A percentile compares a stretch with the other conserved stretches of the same genome.
These are phyloP conservation scores for Desmodesmus armatus DNA, from an alignment of 139 green algal genomes.

Conservation along the genomic window DNA sequence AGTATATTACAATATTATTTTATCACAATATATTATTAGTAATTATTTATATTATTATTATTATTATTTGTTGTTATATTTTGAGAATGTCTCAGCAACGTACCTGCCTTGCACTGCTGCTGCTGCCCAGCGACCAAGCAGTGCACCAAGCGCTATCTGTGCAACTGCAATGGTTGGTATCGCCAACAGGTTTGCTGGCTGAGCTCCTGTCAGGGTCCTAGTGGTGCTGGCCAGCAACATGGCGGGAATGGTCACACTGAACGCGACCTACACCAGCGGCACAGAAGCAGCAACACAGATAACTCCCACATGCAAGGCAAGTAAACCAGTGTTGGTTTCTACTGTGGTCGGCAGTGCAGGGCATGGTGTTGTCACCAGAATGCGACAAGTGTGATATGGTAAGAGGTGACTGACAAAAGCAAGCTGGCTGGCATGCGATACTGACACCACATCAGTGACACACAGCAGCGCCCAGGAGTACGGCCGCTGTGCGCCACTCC, in stretches of 20 bases:
- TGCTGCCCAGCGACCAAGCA: slow-evolving; percentile 16
- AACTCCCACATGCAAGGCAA: no score
- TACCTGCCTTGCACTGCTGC: slow-evolving; percentile 37
- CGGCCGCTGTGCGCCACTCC: neutral
- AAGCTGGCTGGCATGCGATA: no score
- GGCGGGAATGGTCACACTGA: slow-evolving; percentile 48
- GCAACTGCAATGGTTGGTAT: slow-evolving; percentile 32
- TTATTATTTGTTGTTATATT: no score
- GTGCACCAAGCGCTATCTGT: slow-evolving; percentile 24
- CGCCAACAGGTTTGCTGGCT: slow-evolving; percentile 1
- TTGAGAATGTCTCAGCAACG: neutral
- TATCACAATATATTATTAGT: no score
- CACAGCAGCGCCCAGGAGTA: neutral
- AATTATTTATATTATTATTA: no score
- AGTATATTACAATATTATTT: no score
- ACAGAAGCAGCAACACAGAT: no score
- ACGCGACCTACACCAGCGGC: slow-evolving; percentile 37
- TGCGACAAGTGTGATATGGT: no score
- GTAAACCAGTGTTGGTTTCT: no score
- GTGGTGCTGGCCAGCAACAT: slow-evolving; percentile 44
- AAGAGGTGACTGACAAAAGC: no score
- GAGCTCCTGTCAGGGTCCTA: slow-evolving; percentile 26
- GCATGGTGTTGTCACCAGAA: no score
- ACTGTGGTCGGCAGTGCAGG: no score
- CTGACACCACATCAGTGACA: neutral